Conservation (phyloP, 1,284 basidiomycete species). For the Ustilago nuda region DNA sequence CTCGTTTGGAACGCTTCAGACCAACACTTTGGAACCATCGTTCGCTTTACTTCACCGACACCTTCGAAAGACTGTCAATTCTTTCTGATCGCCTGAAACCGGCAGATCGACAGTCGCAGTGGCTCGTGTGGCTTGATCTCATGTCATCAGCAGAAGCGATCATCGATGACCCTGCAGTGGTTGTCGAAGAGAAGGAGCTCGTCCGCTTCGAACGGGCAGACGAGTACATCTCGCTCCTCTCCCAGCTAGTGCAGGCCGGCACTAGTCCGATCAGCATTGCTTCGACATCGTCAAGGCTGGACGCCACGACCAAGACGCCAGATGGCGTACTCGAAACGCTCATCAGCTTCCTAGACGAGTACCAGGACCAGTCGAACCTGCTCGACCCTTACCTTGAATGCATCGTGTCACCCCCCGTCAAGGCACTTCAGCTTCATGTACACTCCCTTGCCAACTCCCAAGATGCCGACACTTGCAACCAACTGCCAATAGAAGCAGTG, state of each 20-base stretch:
- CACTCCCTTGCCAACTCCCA: constrained; percentile 3
- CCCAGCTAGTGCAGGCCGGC: constrained; percentile 12
- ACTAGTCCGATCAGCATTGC: neutral
- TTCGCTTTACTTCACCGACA: neutral
- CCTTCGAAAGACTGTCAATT: too few species aligned
- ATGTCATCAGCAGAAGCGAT: constrained; percentile 14
- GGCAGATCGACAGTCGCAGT: neutral
- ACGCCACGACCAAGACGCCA: neutral
- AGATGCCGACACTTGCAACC: neutral
- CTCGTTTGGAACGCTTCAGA: constrained; percentile 6
- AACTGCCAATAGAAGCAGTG: constrained; percentile 2
- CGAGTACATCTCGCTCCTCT: constrained; percentile 47
- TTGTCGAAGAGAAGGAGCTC: constrained; percentile 51
- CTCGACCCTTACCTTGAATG: constrained; percentile 93
- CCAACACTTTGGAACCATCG: constrained; percentile 17
- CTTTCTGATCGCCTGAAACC: neutral
- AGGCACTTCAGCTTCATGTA: constrained; percentile 47
- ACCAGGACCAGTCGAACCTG: constrained; percentile 87
- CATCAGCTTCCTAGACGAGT: constrained; percentile 75
- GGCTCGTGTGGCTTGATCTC: neutral
- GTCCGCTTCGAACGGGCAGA: constrained; percentile 48
- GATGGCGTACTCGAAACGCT: constrained; percentile 20
- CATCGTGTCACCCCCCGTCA: constrained; percentile 82
- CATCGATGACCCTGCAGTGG: constrained; percentile 16
- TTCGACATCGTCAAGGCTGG: neutral